Conservation (phyloP, 2,329 filamentous ascomycete species). For the Fusarium buxicola region DNA sequence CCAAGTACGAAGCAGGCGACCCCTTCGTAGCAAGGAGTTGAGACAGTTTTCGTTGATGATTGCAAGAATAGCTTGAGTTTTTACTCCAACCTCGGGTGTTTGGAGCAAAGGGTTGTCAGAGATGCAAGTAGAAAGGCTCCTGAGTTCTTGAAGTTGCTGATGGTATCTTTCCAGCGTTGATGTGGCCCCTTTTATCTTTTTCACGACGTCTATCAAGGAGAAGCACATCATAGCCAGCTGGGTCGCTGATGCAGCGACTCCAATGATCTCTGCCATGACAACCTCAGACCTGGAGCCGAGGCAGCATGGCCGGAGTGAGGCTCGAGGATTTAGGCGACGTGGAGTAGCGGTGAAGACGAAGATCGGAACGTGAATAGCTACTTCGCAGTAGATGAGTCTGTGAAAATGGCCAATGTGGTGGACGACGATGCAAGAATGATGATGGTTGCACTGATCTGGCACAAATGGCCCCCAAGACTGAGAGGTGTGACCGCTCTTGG, state of each 20-base stretch:
- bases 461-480: slow-evolving; percentile 4
- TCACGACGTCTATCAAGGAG: slow-evolving; percentile 31
- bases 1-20: neutral
- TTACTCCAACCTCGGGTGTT: slow-evolving; percentile 29
- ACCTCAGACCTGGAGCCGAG: neutral
- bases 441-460: slow-evolving; percentile 34
- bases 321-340: neutral
- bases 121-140: slow-evolving; percentile 31
- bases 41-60: slow-evolving; percentile 28
- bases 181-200: slow-evolving; percentile 40
- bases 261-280: slow-evolving; percentile 42
- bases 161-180: slow-evolving; percentile 33
- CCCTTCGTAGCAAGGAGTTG: neutral
- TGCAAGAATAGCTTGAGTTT: slow-evolving; percentile 27
- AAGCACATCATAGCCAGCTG: slow-evolving; percentile 30
- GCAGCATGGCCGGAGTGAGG: neutral
- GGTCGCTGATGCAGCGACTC: slow-evolving; percentile 35
- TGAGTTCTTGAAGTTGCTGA: slow-evolving; percentile 38
- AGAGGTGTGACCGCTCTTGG: slow-evolving; percentile 3
- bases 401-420: neutral
- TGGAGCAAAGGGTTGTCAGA: slow-evolving; percentile 39
- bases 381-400: neutral
- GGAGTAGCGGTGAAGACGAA: slow-evolving; percentile 22
- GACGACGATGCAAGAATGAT: slow-evolving; percentile 17
- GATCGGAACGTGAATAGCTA: slow-evolving; percentile 2